These are phyloP conservation scores for Pisolithus tinctorius DNA, from an alignment of 768 basidiomycete genomes.

Conservation along the genomic window DNA sequence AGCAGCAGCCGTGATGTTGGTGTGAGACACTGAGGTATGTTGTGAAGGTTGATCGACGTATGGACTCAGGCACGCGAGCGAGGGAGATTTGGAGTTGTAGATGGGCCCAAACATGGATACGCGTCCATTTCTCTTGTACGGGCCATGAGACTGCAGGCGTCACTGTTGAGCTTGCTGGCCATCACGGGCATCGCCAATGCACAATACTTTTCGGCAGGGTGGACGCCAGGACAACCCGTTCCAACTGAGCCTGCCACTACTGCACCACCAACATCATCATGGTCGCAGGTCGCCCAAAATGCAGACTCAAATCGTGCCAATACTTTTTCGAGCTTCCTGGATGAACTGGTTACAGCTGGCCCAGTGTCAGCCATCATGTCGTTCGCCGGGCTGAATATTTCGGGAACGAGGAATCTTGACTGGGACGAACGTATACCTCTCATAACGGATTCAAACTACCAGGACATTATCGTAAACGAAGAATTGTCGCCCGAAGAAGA, in stretches of 20 bases:
- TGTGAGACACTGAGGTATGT: too few species aligned
- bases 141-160: constrained; percentile 44
- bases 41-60: too few species aligned
- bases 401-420: constrained; percentile 35
- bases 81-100: too few species aligned
- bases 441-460: constrained; percentile 78
- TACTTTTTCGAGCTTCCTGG: constrained; percentile 17
- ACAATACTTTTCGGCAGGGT: constrained; percentile 78
- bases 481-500: constrained; percentile 56
- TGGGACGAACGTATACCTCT: constrained; percentile 76
- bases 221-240: constrained; percentile 66
- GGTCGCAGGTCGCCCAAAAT: constrained; percentile 16
- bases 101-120: too few species aligned
- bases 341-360: constrained; percentile 40
- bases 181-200: constrained; percentile 32
- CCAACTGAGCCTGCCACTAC: constrained; percentile 15
- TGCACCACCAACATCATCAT: constrained; percentile 11
- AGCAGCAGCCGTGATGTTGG: too few species aligned
- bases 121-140: too few species aligned
- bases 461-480: constrained; percentile 68
- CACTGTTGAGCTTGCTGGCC: constrained; percentile 27
- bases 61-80: too few species aligned
- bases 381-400: constrained; percentile 65
- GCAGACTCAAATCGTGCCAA: constrained; percentile 16
- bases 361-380: constrained; percentile 51